These are phyloP conservation scores for Lactifluus echinatus DNA, from an alignment of 768 basidiomycete species.

Conservation along the genomic window DNA sequence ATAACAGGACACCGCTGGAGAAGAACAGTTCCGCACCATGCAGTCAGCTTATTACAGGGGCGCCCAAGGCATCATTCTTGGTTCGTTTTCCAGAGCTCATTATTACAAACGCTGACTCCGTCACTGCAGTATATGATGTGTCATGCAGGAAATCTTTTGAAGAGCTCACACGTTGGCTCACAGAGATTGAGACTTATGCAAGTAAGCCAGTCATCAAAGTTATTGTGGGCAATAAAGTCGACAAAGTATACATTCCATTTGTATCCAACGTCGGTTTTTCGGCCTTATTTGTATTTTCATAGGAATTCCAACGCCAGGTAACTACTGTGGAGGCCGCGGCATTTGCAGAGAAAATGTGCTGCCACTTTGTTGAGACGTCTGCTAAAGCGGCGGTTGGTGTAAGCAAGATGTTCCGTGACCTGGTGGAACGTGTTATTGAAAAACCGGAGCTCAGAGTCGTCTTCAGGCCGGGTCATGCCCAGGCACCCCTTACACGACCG, in stretches of 20 bases:
- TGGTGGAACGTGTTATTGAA: conserved; percentile 78
- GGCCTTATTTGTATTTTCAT: not conserved
- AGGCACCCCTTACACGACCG: not conserved
- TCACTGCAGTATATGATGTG: conserved; percentile 77
- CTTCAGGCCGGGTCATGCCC: conserved; percentile 19
- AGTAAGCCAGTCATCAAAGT: conserved; percentile 81
- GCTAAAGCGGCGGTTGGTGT: conserved; percentile 88
- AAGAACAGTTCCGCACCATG: conserved; percentile 92
- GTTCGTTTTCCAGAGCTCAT: conserved; percentile 27
- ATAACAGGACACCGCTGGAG: conserved; percentile 85
- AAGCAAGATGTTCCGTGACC: conserved; percentile 59
- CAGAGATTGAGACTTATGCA: conserved; percentile 89
- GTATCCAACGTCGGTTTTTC: not conserved
- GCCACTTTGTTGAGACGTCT: conserved; percentile 82
- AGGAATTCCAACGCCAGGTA: conserved; percentile 90
- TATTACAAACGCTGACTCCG: not conserved
- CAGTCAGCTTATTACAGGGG: conserved; percentile 92
- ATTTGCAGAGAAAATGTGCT: conserved; percentile 79
- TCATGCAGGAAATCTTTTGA: conserved; percentile 88
- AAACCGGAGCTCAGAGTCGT: conserved; percentile 68
- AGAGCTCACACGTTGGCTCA: conserved; percentile 85
- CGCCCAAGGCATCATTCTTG: conserved; percentile 73
- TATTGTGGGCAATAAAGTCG: conserved; percentile 89
- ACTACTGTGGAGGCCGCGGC: conserved; percentile 63
- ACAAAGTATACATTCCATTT: conserved; percentile 51